Evolutionary conservation across 176 grass and related monocot genomes (phyloP).

Genomic region (Triticum turgidum): DNA sequence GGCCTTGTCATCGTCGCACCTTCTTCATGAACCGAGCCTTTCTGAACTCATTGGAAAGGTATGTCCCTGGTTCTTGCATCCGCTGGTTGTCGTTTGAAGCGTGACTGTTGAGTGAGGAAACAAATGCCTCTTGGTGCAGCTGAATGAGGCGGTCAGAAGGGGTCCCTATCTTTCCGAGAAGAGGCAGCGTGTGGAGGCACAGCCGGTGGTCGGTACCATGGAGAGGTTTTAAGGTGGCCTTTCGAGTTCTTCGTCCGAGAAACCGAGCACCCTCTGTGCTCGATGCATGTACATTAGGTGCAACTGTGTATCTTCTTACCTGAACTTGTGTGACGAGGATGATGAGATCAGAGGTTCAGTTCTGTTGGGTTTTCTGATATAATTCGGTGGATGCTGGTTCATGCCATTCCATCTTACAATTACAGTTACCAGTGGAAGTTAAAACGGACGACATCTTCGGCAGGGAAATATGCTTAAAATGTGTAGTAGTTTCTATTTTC

Average conservation of each 20-base stretch:
- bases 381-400: not conserved
- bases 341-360: not conserved
- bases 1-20: conserved; percentile 60
- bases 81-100: not conserved
- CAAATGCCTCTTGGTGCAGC: conserved; percentile 38
- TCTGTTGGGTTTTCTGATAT: not conserved
- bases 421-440: not conserved
- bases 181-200: conserved; percentile 45
- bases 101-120: not conserved
- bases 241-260: not conserved
- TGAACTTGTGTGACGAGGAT: not conserved
- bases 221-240: conserved; percentile 62
- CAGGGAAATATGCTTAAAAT: not conserved
- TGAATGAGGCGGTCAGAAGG: conserved; percentile 80
- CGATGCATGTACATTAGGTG: not conserved
- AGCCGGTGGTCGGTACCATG: conserved; percentile 54
- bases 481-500: not conserved
- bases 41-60: conserved; percentile 64
- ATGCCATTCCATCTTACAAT: not conserved
- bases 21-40: conserved; percentile 62
- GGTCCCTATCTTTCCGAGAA: conserved; percentile 64
- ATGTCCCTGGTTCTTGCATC: conserved; percentile 3
- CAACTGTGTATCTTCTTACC: not conserved
- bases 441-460: not conserved
- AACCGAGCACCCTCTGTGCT: not conserved